Evolutionary conservation across 805 yeast genomes (phyloP).

Genomic region (Yarrowia keelungensis): DNA sequence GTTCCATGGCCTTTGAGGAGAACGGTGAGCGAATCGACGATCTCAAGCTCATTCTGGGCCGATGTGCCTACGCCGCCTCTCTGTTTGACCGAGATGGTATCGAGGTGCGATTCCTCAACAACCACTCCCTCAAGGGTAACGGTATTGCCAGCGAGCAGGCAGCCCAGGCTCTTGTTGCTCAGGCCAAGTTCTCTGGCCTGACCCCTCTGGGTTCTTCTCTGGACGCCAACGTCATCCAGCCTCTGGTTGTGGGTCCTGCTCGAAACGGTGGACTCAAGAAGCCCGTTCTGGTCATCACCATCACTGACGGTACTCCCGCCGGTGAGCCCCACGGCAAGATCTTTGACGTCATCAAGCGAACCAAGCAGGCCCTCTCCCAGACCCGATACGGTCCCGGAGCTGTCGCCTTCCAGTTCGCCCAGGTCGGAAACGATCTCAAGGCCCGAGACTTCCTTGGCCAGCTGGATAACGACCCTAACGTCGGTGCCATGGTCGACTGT

Average conservation of each 20-base stretch:
- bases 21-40: conserved; percentile 49
- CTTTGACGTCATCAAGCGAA: conserved; percentile 44
- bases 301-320: conserved; percentile 50
- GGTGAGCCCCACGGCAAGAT: conserved; percentile 46
- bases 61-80: conserved; percentile 48
- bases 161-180: conserved; percentile 44
- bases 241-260: conserved; percentile 45
- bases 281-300: conserved; percentile 47
- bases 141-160: conserved; percentile 44
- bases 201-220: conserved; percentile 47
- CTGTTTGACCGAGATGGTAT: conserved; percentile 48
- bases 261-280: conserved; percentile 43
- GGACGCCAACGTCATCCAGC: conserved; percentile 46
- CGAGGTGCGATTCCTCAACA: conserved; percentile 49
- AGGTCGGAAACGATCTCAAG: conserved; percentile 48
- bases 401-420: conserved; percentile 49
- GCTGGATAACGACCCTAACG: conserved; percentile 46
- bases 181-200: conserved; percentile 45
- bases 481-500: conserved; percentile 47
- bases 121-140: conserved; percentile 43
- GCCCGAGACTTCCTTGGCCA: conserved; percentile 47
- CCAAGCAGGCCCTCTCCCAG: conserved; percentile 44
- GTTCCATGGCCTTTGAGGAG: conserved; percentile 49
- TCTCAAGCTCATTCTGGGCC: conserved; percentile 46
- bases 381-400: conserved; percentile 47